These are phyloP conservation scores for Domatiomyces catenatus DNA, from an alignment of 2,329 filamentous ascomycete species.

Conservation along the genomic window DNA sequence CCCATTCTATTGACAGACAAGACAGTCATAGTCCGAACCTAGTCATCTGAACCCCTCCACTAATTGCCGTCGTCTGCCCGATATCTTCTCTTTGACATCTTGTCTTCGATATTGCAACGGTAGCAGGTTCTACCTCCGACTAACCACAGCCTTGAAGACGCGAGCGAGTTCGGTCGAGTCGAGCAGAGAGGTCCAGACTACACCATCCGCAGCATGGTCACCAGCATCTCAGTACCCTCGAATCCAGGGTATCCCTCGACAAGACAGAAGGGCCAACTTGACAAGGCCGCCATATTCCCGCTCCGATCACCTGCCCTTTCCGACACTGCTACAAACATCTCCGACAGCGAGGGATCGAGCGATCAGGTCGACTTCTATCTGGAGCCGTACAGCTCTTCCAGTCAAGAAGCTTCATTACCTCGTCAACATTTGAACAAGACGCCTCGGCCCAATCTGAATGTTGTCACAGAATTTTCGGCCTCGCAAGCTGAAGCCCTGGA, in stretches of 20 bases:
- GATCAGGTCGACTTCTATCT: slow-evolving; percentile 16
- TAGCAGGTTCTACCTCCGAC: not conserved
- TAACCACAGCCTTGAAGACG: not conserved
- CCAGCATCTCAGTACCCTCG: not conserved
- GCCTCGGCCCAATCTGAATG: slow-evolving; percentile 25
- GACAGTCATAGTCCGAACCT: not conserved
- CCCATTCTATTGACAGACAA: not conserved
- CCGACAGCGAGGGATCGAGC: slow-evolving; percentile 6
- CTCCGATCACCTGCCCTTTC: not conserved
- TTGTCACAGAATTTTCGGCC: slow-evolving; percentile 28
- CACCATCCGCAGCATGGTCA: not conserved
- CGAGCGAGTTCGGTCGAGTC: not conserved
- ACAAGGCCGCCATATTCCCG: not conserved
- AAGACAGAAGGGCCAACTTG: not conserved
- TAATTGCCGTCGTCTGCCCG: not conserved
- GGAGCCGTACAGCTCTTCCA: slow-evolving; percentile 14
- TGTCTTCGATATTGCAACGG: not conserved
- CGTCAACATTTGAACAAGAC: slow-evolving; percentile 10
- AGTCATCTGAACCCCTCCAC: not conserved
- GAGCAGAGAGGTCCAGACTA: not conserved
- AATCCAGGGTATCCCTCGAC: not conserved
- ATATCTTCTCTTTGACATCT: not conserved
- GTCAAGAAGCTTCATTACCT: not conserved
- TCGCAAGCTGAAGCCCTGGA: slow-evolving; percentile 1
- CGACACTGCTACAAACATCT: not conserved